Evolutionary conservation across 352 stramenopile genomes (phyloP), one percentile per base, ranked within the genome.

Genomic region (Globisporangium spinosum): DNA sequence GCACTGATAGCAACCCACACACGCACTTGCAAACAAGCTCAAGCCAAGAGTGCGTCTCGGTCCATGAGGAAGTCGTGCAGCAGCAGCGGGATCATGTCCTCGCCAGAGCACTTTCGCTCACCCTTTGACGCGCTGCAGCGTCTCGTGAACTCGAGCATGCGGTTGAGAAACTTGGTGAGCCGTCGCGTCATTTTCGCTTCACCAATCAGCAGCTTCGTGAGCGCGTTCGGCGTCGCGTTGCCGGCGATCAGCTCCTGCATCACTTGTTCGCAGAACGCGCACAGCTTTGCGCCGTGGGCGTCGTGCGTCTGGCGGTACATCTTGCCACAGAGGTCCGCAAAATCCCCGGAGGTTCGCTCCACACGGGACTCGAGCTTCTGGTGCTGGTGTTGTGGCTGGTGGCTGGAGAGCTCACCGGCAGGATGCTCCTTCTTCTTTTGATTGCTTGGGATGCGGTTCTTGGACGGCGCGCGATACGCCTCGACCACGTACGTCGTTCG

Each of bases 391-490:
- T 20, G 22, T 8, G 20, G 51, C 23, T 57, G 51, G 22, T 22
- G 3, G 25, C 9, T 34, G 13, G 10, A 9, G 1, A 32, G 27
- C 54, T 40, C 25, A 2, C 22, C 54, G 2, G 15, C 27, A 32
- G 8, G 32, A 3, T 10, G 34, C 34, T 10, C 10, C 34, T 1
- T 32, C 22, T 10, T 25, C 54, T 59, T 20, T 5, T 9, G 10
- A 27, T 59, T 59, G 54, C 27, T 59, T 3, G 54, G 54, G 27
- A 59, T 59, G 54, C 54, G 54, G 27, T 59, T 59, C 54, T 43
- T 59, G 54, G 54, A 59, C 27, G 27, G 17, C 5, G 54, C 15
- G 38, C 54, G 54, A 13, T 25, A 59, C 27, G 15, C 12, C 54
- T 59, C 54, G 17, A 59, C n/a, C 15, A 22, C 13, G 54, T 43